A percentile compares a stretch with the other conserved stretches of the same genome.
Evolutionary conservation across 2,329 filamentous ascomycete species (phyloP).

Genomic region (Penicillium sp.): DNA sequence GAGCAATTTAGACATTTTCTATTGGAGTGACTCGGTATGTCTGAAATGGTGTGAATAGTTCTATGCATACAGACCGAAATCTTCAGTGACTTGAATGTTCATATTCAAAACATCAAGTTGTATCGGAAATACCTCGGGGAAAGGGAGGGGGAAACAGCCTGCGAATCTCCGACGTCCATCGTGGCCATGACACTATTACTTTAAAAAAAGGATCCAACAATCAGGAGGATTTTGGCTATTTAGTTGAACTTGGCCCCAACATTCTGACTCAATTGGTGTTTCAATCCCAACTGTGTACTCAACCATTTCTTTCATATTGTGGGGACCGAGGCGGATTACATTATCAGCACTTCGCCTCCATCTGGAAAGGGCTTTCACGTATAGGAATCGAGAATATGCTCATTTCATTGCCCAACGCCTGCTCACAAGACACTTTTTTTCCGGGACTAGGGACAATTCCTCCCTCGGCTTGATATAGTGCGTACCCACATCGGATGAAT

Average conservation of each 20-base stretch:
- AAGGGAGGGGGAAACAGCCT: too few relatives aligned
- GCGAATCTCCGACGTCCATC: neutral
- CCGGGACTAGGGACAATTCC: neutral
- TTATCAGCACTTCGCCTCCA: neutral
- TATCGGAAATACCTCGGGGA: neutral
- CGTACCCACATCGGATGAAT: neutral
- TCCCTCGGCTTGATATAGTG: neutral
- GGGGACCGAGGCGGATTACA: slow-evolving; percentile 1
- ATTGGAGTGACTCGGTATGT: neutral
- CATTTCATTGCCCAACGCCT: neutral
- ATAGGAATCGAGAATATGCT: neutral
- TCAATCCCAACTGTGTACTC: neutral
- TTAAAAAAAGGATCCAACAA: neutral
- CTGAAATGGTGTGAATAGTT: neutral
- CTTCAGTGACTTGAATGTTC: neutral
- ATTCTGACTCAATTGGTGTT: neutral
- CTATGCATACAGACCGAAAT: neutral
- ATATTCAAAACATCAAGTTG: neutral
- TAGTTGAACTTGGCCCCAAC: neutral
- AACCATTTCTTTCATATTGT: neutral
- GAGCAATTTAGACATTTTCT: neutral
- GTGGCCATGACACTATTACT: neutral
- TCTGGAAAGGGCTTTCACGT: neutral
- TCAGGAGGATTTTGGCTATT: neutral
- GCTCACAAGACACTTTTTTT: neutral